Percentiles rank a stretch among this genome's conserved stretches.
phyloP scores from a whole-genome alignment of 257 asterid genomes.

The Rauvolfia tetraphylla region DNA sequence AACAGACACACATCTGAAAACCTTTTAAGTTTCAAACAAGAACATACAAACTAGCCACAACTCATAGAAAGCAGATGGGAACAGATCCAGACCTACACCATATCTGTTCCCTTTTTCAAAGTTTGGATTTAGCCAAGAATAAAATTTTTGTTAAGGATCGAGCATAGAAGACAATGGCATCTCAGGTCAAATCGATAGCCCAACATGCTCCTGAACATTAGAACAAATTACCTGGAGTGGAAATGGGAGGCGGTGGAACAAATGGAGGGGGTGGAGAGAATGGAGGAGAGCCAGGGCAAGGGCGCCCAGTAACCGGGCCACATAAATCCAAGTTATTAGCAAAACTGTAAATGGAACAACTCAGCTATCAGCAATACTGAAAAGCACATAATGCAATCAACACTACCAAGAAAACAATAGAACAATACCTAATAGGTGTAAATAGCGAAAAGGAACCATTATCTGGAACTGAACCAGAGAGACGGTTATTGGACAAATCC shows the following conservation, averaged over 20 bases:
- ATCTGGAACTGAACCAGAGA: constrained; percentile 91
- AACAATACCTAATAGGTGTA: constrained; percentile 86
- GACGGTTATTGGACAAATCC: constrained; percentile 86
- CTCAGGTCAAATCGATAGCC: background rate
- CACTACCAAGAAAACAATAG: constrained; percentile 3
- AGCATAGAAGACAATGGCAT: background rate
- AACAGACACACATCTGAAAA: background rate
- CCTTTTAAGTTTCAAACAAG: background rate
- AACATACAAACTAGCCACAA: background rate
- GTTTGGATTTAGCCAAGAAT: background rate
- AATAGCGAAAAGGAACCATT: constrained; percentile 91
- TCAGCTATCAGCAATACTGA: constrained; percentile 16
- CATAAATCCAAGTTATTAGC: constrained; percentile 91
- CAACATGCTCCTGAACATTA: background rate
- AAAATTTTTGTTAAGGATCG: background rate
- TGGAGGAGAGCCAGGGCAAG: constrained; percentile 99
- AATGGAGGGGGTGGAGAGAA: constrained; percentile 99
- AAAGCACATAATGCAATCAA: constrained; percentile 15
- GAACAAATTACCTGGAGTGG: constrained; percentile 63
- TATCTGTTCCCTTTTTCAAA: background rate
- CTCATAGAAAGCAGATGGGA: background rate
- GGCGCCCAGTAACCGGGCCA: constrained; percentile 94
- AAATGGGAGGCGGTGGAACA: constrained; percentile 79
- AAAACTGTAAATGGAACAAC: constrained; percentile 51
- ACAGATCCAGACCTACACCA: background rate